Percentiles rank a stretch among this genome's conserved stretches.
These are phyloP conservation scores for Aspergillus flavus DNA, from an alignment of 2,329 filamentous ascomycete species.

Conservation along the genomic window DNA sequence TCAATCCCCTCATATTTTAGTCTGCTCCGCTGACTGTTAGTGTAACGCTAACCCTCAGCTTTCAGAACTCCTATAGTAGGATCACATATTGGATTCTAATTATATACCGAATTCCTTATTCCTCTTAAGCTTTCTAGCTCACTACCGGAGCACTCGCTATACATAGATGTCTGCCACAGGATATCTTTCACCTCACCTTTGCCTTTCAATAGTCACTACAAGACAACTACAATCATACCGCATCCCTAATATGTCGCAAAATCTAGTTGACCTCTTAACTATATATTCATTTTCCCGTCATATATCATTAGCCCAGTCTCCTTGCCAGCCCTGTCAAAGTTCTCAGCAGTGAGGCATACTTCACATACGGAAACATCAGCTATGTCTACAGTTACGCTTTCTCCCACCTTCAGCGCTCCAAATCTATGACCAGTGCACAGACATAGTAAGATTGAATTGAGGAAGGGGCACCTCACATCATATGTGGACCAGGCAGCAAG, in stretches of 20 bases:
- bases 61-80: background rate
- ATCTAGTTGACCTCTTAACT: too few relatives aligned
- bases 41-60: background rate
- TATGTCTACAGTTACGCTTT: too few relatives aligned
- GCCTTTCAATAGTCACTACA: background rate
- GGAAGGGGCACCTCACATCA: too few relatives aligned
- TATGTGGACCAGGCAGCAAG: too few relatives aligned
- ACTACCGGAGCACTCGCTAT: too few relatives aligned
- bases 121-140: too few relatives aligned
- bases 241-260: background rate
- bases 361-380: background rate
- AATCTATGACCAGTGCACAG: too few relatives aligned
- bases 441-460: too few relatives aligned
- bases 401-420: too few relatives aligned
- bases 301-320: background rate
- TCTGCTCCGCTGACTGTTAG: background rate
- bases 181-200: background rate
- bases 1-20: background rate
- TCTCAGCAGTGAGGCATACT: background rate
- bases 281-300: background rate
- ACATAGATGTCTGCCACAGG: background rate
- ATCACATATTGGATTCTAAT: background rate
- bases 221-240: background rate
- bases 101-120: too few relatives aligned
- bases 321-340: background rate